Base-by-base conservation (phyloP, 2,329 filamentous ascomycete genomes). In the Mycogone perniciosa region DNA sequence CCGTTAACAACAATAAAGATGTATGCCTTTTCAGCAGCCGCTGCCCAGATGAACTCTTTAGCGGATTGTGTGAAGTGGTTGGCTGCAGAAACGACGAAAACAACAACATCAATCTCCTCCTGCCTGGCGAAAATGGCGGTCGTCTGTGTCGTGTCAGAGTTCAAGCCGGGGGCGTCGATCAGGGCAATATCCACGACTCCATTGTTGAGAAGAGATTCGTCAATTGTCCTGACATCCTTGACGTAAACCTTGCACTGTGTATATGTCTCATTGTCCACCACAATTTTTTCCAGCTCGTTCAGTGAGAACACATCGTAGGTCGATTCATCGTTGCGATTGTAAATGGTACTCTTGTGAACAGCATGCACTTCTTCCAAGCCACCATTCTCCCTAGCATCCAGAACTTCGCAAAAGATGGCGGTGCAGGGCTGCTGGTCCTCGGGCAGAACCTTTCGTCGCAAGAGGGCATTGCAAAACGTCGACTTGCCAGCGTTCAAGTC, bases 1-100 rank as follows among this genome's bases (percentile, higher is more conserved):
- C 92, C 91, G 65, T 99, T 99, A 58, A 99, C 93, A 10, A 99
- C 93, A 68, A 99, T 95, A 68, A 99, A 99, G 56, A 99, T 91
- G 65, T 99, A 99, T 0, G 93, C 92, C 71, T 99, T 99, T 64
- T 99, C 93, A 38, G 92, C 84, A 1, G 93, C 93, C 2, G 93
- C 93, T 46, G 92, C 92, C 76, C 88, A 88, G 55, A 99, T 96
- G 63, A 99, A 99, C 62, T 99, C 93, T 69, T 88, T 95, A n/a
- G 93, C 91, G 1, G 93, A 96, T 49, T 95, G 83, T 0, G 93
- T 99, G 65, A 99, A 97, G 69, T 99, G 93, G 59, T 99, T 99
- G 29, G 92, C 90, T 2, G 93, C 93, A 8, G 91, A 96, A 5
- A 99, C 93, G 33, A 99, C 93, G 61, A 99, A 99, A 0, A 99